Percentiles rank a stretch among this genome's conserved stretches.
Conservation (phyloP, 164 flowering plant genomes). For the Aristolochia contorta region DNA sequence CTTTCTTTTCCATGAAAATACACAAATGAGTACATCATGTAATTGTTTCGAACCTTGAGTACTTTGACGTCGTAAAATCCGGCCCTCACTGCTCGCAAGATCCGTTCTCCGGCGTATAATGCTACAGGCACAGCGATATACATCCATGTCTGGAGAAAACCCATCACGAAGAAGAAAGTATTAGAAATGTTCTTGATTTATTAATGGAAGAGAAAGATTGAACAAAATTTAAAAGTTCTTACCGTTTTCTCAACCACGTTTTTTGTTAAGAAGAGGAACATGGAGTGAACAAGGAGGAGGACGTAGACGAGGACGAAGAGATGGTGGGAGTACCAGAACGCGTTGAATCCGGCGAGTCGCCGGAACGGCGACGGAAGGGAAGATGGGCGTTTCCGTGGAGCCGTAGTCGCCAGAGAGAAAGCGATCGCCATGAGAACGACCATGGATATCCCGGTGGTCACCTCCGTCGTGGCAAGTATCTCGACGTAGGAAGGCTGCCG, state of each 20-base stretch:
- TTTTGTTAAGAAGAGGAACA: conserved; percentile 39
- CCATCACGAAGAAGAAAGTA: too few species aligned
- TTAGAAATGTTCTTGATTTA: too few species aligned
- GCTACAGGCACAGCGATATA: conserved; percentile 40
- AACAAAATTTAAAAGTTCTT: neutral
- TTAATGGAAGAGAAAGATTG: neutral
- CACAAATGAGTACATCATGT: neutral
- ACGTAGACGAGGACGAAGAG: conserved; percentile 35
- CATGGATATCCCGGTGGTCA: conserved; percentile 36
- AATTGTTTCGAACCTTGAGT: conserved; percentile 18
- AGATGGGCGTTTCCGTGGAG: conserved; percentile 24
- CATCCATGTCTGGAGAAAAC: conserved; percentile 43
- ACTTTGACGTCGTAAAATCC: conserved; percentile 18
- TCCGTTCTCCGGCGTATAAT: conserved; percentile 35
- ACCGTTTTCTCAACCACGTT: conserved; percentile 34
- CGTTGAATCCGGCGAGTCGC: conserved; percentile 31
- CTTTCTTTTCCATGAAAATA: neutral
- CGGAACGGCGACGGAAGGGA: conserved; percentile 26
- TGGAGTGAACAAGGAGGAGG: conserved; percentile 44
- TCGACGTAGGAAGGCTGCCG: conserved; percentile 39
- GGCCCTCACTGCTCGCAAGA: conserved; percentile 28
- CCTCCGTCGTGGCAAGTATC: conserved; percentile 38
- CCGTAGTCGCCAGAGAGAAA: conserved; percentile 33
- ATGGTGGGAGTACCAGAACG: conserved; percentile 57
- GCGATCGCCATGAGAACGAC: conserved; percentile 36